A percentile compares a stretch with the other conserved stretches of the same genome.
Conservation (phyloP, 371 early-diverging fungal genomes). For the Batkoa obscura region DNA sequence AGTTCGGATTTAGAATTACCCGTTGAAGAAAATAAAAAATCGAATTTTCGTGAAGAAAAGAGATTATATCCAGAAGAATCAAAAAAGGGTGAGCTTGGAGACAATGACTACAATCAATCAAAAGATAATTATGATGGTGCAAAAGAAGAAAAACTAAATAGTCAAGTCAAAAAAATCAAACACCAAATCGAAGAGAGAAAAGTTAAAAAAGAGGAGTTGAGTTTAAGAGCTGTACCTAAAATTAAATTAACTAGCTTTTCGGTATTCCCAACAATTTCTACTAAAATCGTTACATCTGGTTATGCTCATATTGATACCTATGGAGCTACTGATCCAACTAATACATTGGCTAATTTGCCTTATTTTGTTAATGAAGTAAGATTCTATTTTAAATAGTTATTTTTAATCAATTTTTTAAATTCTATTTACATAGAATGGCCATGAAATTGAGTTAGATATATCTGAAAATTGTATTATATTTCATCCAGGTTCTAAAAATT, state of each 20-base stretch:
- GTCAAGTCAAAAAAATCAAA: too few relatives aligned
- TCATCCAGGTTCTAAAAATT: conserved; percentile 66
- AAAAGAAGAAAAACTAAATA: too few relatives aligned
- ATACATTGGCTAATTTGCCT: not conserved
- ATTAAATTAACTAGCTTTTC: conserved; percentile 4
- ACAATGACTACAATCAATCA: too few relatives aligned
- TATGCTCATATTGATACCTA: not conserved
- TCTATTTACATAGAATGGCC: conserved; percentile 1
- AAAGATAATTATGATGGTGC: too few relatives aligned
- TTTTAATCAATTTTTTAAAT: not conserved
- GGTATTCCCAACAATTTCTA: not conserved
- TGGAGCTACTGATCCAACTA: not conserved
- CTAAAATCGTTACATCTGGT: not conserved
- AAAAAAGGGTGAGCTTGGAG: too few relatives aligned
- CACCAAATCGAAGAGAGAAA: too few relatives aligned
- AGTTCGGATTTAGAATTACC: too few relatives aligned
- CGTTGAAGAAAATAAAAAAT: too few relatives aligned
- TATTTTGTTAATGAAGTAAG: not conserved
- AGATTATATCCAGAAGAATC: too few relatives aligned
- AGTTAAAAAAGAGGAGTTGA: too few relatives aligned
- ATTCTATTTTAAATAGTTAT: not conserved
- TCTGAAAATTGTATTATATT: conserved; percentile 30
- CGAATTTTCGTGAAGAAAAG: too few relatives aligned
- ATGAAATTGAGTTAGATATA: not conserved
- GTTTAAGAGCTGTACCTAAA: not conserved